These are phyloP conservation scores for Rhododendron kiyosumense DNA, from an alignment of 148 eudicot genomes.

Conservation along the genomic window DNA sequence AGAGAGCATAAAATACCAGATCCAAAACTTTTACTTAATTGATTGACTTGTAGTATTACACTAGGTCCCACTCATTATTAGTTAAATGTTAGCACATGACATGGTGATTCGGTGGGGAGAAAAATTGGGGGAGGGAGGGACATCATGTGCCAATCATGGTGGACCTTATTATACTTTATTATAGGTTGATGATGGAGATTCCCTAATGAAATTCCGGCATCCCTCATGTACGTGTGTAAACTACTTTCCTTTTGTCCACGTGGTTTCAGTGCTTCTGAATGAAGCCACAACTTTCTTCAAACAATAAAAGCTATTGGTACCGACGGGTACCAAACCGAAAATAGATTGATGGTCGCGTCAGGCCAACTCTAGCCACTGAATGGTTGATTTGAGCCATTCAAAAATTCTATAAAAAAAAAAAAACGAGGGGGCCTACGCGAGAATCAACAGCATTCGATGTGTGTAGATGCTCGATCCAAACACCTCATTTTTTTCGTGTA, in stretches of 20 bases:
- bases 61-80: neutral
- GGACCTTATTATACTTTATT: neutral
- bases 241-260: neutral
- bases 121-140: neutral
- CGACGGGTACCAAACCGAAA: too few species aligned
- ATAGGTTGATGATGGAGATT: neutral
- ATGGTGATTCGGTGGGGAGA: constrained; percentile 14
- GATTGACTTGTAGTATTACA: neutral
- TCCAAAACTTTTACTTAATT: neutral
- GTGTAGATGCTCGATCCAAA: too few species aligned
- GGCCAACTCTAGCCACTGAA: too few species aligned
- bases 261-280: neutral
- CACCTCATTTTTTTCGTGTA: too few species aligned
- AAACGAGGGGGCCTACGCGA: too few species aligned
- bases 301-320: too few species aligned
- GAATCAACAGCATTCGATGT: too few species aligned
- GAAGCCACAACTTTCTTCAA: neutral
- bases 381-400: too few species aligned
- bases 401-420: too few species aligned
- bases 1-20: neutral
- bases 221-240: neutral
- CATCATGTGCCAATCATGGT: constrained; percentile 21
- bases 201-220: neutral
- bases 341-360: too few species aligned
- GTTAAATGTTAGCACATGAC: constrained; percentile 9